phyloP scores from a whole-genome alignment of 1,284 basidiomycete species.

The Ustilago xerochloae region DNA sequence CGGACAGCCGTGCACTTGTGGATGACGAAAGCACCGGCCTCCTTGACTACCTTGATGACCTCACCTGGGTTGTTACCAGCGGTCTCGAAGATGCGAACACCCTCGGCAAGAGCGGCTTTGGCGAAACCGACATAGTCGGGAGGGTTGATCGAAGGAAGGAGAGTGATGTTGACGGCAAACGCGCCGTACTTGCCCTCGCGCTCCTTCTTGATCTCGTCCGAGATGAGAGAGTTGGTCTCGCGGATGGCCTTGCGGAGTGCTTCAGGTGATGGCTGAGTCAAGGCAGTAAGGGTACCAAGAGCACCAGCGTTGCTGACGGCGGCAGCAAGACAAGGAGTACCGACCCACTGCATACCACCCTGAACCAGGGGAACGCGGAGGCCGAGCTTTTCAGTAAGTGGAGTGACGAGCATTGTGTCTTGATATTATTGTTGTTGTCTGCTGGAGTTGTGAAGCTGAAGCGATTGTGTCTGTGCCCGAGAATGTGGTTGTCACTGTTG shows the following conservation, averaged over 20 bases:
- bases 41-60: conserved; percentile 84
- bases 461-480: too few species aligned
- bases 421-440: background rate
- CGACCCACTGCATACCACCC: conserved; percentile 75
- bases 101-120: conserved; percentile 84
- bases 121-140: conserved; percentile 89
- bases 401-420: conserved; percentile 60
- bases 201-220: conserved; percentile 46
- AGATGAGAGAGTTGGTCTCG: conserved; percentile 73
- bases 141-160: conserved; percentile 87
- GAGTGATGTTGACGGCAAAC: conserved; percentile 86
- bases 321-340: conserved; percentile 77
- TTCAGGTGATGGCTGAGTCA: conserved; percentile 85
- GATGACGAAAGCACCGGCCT: conserved; percentile 78
- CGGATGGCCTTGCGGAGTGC: conserved; percentile 85
- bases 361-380: conserved; percentile 67
- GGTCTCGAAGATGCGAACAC: conserved; percentile 89
- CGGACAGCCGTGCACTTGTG: conserved; percentile 86
- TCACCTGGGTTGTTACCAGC: conserved; percentile 88
- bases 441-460: too few species aligned
- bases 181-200: conserved; percentile 55
- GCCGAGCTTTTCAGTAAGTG: conserved; percentile 68
- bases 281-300: conserved; percentile 86
- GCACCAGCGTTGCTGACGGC: conserved; percentile 89
- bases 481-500: too few species aligned